Conservation (phyloP, 371 early-diverging fungal genomes). For the Mucor plumbeus region DNA sequence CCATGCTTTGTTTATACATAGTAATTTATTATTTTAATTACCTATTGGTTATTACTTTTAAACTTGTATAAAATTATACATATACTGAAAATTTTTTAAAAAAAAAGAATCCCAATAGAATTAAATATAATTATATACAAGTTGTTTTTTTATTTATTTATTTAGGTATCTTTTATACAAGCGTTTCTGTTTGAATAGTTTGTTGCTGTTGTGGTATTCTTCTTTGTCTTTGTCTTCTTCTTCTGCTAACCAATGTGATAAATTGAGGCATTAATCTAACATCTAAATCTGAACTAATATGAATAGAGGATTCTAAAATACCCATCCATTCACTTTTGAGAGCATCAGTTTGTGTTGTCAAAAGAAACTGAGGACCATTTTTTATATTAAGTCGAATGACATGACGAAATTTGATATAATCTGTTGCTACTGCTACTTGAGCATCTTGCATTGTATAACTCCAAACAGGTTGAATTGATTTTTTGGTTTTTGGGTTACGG, state of each 20-base stretch:
- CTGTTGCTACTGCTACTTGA: constrained; percentile 40
- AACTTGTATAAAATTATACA: no score
- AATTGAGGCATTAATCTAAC: constrained; percentile 49
- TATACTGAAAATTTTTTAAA: no score
- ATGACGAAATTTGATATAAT: constrained; percentile 47
- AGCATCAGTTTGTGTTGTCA: constrained; percentile 29
- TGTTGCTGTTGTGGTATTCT: background rate
- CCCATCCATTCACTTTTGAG: constrained; percentile 43
- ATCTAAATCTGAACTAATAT: constrained; percentile 49
- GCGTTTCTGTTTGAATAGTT: background rate
- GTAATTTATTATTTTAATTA: no score
- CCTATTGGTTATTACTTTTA: no score
- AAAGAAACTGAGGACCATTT: constrained; percentile 47
- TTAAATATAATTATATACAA: background rate
- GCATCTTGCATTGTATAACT: constrained; percentile 44
- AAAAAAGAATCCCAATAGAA: no score
- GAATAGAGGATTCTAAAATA: constrained; percentile 43
- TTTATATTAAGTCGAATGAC: constrained; percentile 41
- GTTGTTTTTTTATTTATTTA: constrained; percentile 4
- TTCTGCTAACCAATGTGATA: constrained; percentile 33
- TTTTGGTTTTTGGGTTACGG: constrained; percentile 18
- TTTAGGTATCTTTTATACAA: background rate
- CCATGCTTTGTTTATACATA: no score
- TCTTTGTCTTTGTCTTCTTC: constrained; percentile 20
- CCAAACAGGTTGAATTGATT: constrained; percentile 34